These are phyloP conservation scores for Acanthamoeba lenticulata DNA, from an alignment of 208 protist genomes.

Conservation along the genomic window DNA sequence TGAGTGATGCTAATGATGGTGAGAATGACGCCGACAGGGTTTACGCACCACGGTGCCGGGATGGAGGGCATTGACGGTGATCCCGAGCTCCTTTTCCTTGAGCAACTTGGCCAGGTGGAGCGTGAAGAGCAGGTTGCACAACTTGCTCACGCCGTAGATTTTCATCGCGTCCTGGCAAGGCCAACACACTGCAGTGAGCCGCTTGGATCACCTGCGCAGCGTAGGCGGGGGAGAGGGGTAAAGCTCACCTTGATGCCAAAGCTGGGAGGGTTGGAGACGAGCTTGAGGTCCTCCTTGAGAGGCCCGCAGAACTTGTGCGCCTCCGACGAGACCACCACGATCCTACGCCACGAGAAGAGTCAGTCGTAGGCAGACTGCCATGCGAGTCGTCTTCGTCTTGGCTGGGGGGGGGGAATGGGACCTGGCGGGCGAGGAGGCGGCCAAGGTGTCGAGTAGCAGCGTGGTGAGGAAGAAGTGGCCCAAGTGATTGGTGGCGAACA, in stretches of 20 bases:
- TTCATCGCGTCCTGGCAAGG: background rate
- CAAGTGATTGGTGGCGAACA: slow-evolving; percentile 63
- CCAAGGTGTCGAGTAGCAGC: background rate
- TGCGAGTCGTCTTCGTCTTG: no score
- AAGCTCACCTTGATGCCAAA: background rate
- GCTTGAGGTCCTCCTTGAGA: background rate
- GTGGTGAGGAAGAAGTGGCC: slow-evolving; percentile 55
- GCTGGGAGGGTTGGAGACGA: background rate
- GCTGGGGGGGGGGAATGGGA: no score
- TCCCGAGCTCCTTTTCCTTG: background rate
- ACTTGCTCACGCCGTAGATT: slow-evolving; percentile 1
- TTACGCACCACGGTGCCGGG: background rate
- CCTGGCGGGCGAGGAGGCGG: background rate
- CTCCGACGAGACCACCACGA: slow-evolving; percentile 41
- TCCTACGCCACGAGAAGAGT: background rate
- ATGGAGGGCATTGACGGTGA: slow-evolving; percentile 47
- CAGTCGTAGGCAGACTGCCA: background rate
- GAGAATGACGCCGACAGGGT: background rate
- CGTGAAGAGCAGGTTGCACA: slow-evolving; percentile 62
- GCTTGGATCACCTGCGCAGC: background rate
- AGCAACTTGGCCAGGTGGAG: slow-evolving; percentile 19
- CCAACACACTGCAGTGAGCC: background rate
- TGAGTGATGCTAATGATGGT: background rate
- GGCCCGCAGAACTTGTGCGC: slow-evolving; percentile 49
- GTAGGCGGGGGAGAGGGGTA: background rate